A percentile compares a stretch with the other conserved stretches of the same genome.
Conservation (phyloP, 306 rosid genomes). For the Quercus engelmannii region DNA sequence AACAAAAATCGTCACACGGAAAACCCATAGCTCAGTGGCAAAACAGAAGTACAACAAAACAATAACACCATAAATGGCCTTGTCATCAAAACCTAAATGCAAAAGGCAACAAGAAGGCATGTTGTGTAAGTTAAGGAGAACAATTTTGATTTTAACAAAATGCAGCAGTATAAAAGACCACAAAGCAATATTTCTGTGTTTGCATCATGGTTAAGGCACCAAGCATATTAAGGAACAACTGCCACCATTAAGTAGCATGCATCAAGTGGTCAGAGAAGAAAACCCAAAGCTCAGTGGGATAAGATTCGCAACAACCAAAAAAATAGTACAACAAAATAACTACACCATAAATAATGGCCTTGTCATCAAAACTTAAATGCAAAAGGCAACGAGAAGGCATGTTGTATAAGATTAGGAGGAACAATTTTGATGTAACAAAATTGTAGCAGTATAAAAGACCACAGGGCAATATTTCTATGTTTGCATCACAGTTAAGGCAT, state of each 20-base stretch:
- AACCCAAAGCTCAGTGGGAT: not conserved
- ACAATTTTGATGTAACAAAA: not conserved
- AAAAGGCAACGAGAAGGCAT: not conserved
- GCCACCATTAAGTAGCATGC: not conserved
- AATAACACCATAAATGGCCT: not conserved
- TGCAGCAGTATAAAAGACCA: not conserved
- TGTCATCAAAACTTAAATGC: not conserved
- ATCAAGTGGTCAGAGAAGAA: not conserved
- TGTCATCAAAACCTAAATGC: not conserved
- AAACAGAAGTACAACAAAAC: constrained; percentile 7
- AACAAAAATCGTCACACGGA: constrained; percentile 23
- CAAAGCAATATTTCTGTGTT: not conserved
- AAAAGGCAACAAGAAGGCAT: not conserved
- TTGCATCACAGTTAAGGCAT: not conserved
- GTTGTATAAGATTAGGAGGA: not conserved
- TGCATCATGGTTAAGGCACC: not conserved
- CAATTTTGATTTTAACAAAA: not conserved
- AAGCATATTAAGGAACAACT: not conserved
- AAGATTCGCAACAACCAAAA: constrained; percentile 3
- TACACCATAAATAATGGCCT: not conserved
- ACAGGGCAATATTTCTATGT: not conserved
- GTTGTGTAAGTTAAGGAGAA: not conserved
- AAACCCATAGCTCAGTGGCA: not conserved
- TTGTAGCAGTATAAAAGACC: not conserved
- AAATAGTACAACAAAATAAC: constrained; percentile 3